These are phyloP conservation scores for Neoascochyta sp. DNA, from an alignment of 2,329 filamentous ascomycete genomes.

Conservation along the genomic window DNA sequence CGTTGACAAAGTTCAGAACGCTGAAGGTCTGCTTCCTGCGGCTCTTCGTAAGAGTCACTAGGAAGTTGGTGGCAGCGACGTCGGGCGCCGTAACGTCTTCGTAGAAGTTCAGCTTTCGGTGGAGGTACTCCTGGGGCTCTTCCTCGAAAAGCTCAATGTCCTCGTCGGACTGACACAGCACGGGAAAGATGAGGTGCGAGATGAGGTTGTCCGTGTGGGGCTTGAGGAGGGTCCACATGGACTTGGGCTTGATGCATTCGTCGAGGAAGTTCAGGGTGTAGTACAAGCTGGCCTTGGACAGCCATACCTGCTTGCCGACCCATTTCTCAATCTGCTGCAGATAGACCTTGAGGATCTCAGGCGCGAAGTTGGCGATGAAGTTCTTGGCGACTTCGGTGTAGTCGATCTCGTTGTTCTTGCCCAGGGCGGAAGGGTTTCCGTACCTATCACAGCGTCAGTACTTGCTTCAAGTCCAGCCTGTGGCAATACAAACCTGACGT, in stretches of 20 bases:
- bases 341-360: conserved; percentile 94
- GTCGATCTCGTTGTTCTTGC: conserved; percentile 70
- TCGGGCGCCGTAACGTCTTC: conserved; percentile 95
- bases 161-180: conserved; percentile 86
- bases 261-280: conserved; percentile 94
- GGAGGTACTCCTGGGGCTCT: conserved; percentile 93
- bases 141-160: conserved; percentile 92
- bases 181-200: conserved; percentile 91
- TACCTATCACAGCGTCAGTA: conserved; percentile 59
- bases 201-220: conserved; percentile 90
- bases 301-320: conserved; percentile 90
- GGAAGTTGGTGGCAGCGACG: conserved; percentile 92
- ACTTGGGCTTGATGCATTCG: conserved; percentile 94
- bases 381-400: conserved; percentile 80
- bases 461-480: background rate
- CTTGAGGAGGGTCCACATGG: conserved; percentile 93
- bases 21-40: conserved; percentile 94
- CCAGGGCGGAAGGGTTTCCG: conserved; percentile 75
- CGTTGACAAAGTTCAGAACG: conserved; percentile 91
- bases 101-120: conserved; percentile 96
- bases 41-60: conserved; percentile 89
- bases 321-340: conserved; percentile 94
- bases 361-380: conserved; percentile 87
- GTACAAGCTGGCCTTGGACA: conserved; percentile 89
- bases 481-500: conserved; percentile 65